A percentile compares a stretch with the other conserved stretches of the same genome.
Evolutionary conservation across 2,329 filamentous ascomycete species (phyloP).

Genomic region (Thielaviopsis euricoi): DNA sequence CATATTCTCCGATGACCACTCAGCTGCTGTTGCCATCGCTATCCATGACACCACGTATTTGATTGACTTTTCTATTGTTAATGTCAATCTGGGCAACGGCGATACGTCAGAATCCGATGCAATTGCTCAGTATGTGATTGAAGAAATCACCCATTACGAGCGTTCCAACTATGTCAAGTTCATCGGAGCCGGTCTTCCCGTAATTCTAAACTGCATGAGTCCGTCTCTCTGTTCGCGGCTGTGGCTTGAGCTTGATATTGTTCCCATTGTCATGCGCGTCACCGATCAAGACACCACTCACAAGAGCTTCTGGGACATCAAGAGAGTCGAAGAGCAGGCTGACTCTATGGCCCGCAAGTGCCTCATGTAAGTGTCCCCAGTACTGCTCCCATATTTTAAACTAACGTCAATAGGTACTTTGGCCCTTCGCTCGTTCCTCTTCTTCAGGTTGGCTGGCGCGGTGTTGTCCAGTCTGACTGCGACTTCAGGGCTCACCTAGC

Average conservation of each 20-base stretch:
- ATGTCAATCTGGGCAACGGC: conserved; percentile 30
- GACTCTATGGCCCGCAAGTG: conserved; percentile 70
- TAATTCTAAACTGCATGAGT: conserved; percentile 39
- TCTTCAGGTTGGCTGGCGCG: conserved; percentile 49
- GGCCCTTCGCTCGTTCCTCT: conserved; percentile 56
- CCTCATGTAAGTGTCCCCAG: conserved; percentile 38
- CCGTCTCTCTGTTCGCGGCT: conserved; percentile 52
- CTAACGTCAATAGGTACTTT: conserved; percentile 38
- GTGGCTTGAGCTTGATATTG: conserved; percentile 62
- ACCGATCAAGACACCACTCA: conserved; percentile 27
- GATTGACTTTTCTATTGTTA: conserved; percentile 51
- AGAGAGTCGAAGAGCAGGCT: conserved; percentile 62
- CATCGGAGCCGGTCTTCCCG: conserved; percentile 54
- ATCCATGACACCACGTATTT: conserved; percentile 61
- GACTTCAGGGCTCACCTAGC: conserved; percentile 45
- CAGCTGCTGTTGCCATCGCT: conserved; percentile 46
- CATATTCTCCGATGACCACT: conserved; percentile 30
- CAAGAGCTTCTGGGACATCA: conserved; percentile 32
- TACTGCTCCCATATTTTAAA: neutral
- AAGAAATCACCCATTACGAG: conserved; percentile 41
- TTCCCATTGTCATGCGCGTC: conserved; percentile 49
- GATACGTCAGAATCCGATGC: conserved; percentile 25
- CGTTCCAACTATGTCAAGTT: conserved; percentile 55
- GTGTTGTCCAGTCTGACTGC: conserved; percentile 54
- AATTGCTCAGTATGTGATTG: conserved; percentile 44